These are phyloP conservation scores for Emmonsia crescens DNA, from an alignment of 2,329 filamentous ascomycete species.

Conservation along the genomic window DNA sequence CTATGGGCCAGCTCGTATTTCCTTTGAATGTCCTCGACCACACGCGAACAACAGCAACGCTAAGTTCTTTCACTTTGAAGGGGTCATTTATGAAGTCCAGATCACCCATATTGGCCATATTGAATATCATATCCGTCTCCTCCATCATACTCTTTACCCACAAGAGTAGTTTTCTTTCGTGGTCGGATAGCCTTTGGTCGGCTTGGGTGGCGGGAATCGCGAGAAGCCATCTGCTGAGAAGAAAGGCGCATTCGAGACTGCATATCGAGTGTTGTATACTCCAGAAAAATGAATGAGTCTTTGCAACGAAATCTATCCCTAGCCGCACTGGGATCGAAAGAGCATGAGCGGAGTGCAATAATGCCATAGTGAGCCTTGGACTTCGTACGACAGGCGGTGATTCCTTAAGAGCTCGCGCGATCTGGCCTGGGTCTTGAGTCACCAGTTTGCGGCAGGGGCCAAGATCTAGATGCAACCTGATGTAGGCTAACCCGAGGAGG, in stretches of 20 bases:
- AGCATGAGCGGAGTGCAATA: constrained; percentile 44
- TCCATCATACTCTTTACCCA: constrained; percentile 42
- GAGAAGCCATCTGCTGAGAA: constrained; percentile 37
- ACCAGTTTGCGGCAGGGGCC: constrained; percentile 38
- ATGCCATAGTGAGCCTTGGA: constrained; percentile 38
- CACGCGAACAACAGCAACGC: constrained; percentile 38
- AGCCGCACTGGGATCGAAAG: constrained; percentile 45
- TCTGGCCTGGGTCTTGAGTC: constrained; percentile 36
- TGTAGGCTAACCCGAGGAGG: constrained; percentile 38
- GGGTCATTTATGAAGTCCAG: constrained; percentile 34
- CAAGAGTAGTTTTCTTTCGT: constrained; percentile 36
- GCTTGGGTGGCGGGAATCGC: constrained; percentile 33
- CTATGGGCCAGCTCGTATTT: constrained; percentile 40
- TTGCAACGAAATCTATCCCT: constrained; percentile 43
- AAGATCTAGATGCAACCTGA: constrained; percentile 38
- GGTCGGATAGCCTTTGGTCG: constrained; percentile 35
- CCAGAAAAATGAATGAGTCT: constrained; percentile 46
- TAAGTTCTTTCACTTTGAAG: constrained; percentile 35
- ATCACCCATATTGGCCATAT: constrained; percentile 28
- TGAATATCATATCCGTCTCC: constrained; percentile 38
- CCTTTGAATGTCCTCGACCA: constrained; percentile 39
- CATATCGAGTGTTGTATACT: constrained; percentile 45
- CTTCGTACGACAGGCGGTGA: constrained; percentile 35
- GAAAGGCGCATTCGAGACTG: constrained; percentile 43
- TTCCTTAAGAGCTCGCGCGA: constrained; percentile 36